These are phyloP conservation scores for Candida khao-thaluensis DNA, from an alignment of 805 yeast species.

Conservation along the genomic window DNA sequence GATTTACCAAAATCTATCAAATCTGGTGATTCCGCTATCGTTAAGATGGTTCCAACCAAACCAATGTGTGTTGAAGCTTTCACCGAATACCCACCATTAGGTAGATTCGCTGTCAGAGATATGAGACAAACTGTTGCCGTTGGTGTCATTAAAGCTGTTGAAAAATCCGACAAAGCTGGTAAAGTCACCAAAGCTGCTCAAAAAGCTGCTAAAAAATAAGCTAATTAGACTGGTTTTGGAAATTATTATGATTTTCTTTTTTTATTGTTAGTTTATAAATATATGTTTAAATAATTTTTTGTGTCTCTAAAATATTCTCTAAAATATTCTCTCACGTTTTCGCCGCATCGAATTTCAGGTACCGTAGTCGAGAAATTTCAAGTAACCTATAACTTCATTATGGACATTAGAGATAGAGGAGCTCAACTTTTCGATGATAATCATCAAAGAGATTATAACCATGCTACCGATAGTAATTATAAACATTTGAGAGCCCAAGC, in stretches of 20 bases:
- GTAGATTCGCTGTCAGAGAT: constrained; percentile 81
- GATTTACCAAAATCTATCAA: constrained; percentile 24
- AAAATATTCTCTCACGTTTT: too few relatives aligned
- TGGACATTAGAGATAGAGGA: constrained; percentile 15
- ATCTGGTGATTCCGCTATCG: constrained; percentile 30
- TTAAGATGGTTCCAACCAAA: constrained; percentile 44
- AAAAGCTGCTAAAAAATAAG: constrained; percentile 48
- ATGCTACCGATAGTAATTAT: constrained; percentile 67
- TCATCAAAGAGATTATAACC: constrained; percentile 58
- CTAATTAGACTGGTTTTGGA: constrained; percentile 16
- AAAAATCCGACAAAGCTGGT: constrained; percentile 48
- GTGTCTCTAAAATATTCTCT: too few relatives aligned
- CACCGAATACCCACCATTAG: constrained; percentile 47
- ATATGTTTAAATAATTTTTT: constrained; percentile 8
- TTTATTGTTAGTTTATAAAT: constrained; percentile 13
- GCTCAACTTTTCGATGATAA: constrained; percentile 18
- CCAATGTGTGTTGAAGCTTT: constrained; percentile 46
- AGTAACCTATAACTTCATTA: too few relatives aligned
- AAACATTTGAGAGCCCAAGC: constrained; percentile 65
- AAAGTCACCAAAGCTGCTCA: constrained; percentile 50
- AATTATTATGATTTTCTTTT: constrained; percentile 9
- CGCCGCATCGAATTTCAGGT: too few relatives aligned
- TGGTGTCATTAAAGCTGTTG: constrained; percentile 88
- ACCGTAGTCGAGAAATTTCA: too few relatives aligned
- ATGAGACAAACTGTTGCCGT: constrained; percentile 99